These are phyloP conservation scores for Toxicodendron radicans DNA, from an alignment of 345 rosid genomes.

Conservation along the genomic window DNA sequence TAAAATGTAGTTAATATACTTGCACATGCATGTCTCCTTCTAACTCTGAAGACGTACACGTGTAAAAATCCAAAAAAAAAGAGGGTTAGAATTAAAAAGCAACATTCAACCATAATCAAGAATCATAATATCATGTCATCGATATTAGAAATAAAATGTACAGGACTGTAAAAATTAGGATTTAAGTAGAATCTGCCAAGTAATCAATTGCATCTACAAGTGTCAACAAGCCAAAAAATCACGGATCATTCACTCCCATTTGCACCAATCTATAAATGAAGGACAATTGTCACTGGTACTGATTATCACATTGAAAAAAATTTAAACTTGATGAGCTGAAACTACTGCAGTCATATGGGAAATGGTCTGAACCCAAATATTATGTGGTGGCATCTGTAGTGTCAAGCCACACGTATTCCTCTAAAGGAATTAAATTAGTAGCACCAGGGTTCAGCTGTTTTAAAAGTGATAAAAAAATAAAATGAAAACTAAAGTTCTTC, in stretches of 20 bases:
- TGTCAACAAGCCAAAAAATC: conserved; percentile 7
- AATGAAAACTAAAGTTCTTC: neutral
- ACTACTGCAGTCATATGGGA: neutral
- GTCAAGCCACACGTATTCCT: neutral
- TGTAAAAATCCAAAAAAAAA: neutral
- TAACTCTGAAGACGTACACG: neutral
- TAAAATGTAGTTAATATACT: neutral
- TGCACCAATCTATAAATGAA: neutral
- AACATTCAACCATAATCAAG: conserved; percentile 5
- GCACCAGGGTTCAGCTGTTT: too few relatives aligned
- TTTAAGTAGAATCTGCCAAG: neutral
- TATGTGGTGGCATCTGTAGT: neutral
- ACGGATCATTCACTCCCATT: conserved; percentile 8
- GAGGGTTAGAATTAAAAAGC: neutral
- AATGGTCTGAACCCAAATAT: neutral
- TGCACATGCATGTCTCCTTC: neutral
- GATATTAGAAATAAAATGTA: neutral
- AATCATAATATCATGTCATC: neutral
- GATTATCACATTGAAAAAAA: neutral
- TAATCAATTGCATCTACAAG: neutral
- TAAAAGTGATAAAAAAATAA: too few relatives aligned
- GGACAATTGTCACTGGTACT: neutral
- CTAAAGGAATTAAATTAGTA: neutral
- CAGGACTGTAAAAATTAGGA: neutral
- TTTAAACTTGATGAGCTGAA: neutral